phyloP scores from a whole-genome alignment of 2,329 filamentous ascomycete genomes.

The Penicillium sumatraense region DNA sequence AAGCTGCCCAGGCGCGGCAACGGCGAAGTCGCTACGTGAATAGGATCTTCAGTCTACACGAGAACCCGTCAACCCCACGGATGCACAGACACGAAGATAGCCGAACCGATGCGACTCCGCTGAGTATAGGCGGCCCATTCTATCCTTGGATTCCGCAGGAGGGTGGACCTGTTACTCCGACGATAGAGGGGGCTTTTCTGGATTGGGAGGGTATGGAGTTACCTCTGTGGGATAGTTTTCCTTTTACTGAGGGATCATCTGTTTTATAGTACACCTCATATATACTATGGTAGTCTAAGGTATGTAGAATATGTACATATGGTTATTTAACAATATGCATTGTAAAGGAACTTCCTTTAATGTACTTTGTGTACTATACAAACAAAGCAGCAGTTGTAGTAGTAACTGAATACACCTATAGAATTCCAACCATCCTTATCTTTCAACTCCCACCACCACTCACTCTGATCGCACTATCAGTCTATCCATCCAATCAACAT shows the following conservation, averaged over 20 bases:
- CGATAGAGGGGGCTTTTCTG: conserved; percentile 23
- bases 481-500: too few species aligned
- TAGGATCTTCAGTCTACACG: conserved; percentile 40
- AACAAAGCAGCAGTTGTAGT: too few species aligned
- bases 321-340: too few species aligned
- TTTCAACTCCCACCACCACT: too few species aligned
- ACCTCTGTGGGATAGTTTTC: conserved; percentile 42
- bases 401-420: too few species aligned
- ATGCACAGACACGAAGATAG: conserved; percentile 4
- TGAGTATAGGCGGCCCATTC: conserved; percentile 10
- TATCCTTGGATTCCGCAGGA: conserved; percentile 23
- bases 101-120: conserved; percentile 7
- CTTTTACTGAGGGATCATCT: conserved; percentile 31
- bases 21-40: conserved; percentile 41
- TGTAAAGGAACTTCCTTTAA: too few species aligned
- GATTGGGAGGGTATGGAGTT: conserved; percentile 42
- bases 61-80: conserved; percentile 15
- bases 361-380: too few species aligned
- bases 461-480: too few species aligned
- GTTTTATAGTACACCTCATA: too few species aligned
- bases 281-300: too few species aligned
- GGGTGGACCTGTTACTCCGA: conserved; percentile 13
- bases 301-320: too few species aligned
- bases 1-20: conserved; percentile 31
- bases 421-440: too few species aligned